Conservation (phyloP, 2,329 filamentous ascomycete species). For the Pseudocercospora fijiensis region DNA sequence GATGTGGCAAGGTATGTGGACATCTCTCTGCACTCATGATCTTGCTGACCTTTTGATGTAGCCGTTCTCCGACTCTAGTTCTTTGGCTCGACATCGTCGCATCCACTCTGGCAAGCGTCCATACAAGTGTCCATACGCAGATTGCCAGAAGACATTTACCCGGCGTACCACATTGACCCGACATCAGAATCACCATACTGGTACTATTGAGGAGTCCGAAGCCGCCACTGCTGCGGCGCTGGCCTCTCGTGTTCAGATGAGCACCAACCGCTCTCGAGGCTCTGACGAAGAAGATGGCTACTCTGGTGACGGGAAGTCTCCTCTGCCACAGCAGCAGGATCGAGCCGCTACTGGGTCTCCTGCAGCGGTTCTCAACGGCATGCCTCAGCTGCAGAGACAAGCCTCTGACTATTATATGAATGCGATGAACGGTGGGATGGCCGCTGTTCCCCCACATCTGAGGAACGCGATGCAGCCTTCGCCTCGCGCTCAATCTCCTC, state of each 20-base stretch:
- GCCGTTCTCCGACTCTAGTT: constrained; percentile 96
- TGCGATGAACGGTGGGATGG: constrained; percentile 57
- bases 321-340: constrained; percentile 76
- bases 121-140: constrained; percentile 95
- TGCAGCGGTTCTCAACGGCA: constrained; percentile 67
- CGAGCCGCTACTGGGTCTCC: constrained; percentile 78
- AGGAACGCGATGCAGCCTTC: constrained; percentile 70
- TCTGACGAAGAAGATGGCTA: constrained; percentile 68
- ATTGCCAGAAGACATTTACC: constrained; percentile 98
- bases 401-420: constrained; percentile 74
- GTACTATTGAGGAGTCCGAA: constrained; percentile 90
- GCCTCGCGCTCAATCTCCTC: constrained; percentile 63
- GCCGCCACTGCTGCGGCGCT: constrained; percentile 84
- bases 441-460: constrained; percentile 71
- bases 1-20: constrained; percentile 80
- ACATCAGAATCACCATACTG: constrained; percentile 93
- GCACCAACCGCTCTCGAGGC: constrained; percentile 53
- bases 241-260: constrained; percentile 54
- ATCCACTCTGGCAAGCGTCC: constrained; percentile 95
- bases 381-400: constrained; percentile 65
- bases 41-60: constrained; percentile 44
- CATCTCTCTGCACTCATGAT: not conserved
- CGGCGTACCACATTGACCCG: constrained; percentile 90
- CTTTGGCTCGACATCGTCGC: constrained; percentile 84
- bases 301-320: constrained; percentile 67